Base-by-base conservation (phyloP, 441 rosid species). In the Bocquillonia castaneifolia region DNA sequence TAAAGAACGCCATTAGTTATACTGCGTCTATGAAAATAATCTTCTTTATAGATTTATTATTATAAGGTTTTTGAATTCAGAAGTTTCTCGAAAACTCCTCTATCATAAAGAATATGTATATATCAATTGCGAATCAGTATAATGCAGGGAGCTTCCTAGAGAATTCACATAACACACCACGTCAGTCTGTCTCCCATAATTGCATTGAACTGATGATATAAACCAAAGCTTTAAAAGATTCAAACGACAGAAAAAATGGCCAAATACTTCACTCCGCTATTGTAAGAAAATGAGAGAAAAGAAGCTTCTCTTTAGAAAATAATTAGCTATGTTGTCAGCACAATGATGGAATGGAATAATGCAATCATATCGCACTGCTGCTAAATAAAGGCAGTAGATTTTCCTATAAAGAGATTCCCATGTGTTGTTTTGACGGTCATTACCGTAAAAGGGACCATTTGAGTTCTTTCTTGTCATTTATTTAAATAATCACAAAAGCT, bases 1-100 rank as follows among this genome's bases (percentile, higher is more conserved):
- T 40, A 74, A 44, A 74, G 13, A 17, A 34, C 51, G 42, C 10
- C 23, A 10, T 4, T 9, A 22, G 40, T 69, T 53, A 44, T 67
- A 17, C 52, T 26, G 28, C 20, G 6, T 9, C 60, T 26, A 9
- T 18, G 6, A 40, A 34, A 44, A 42, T 39, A 67, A 44, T 32
- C 44, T 17, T 50, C n/a, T n/a, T 2, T 5, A 0, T 6, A 50
- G 10, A 52, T 3, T 23, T 51, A 23, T 23, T 14, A 15, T 26
- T 36, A 34, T 32, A 23, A 22, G 44, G 9, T 23, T 20, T 36
- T 36, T 5, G 36, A 52, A 22, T 51, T 3, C 5, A 22, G 7
- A 3, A 32, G 6, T 32, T 50, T 50, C 23, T 10, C n/a, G 17
- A 32, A 22, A 64, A 28, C 58, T 8, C 28, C 44, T 10, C 45